A percentile compares a stretch with the other conserved stretches of the same genome.
phyloP scores from a whole-genome alignment of 768 basidiomycete species.

The Pholiota molesta region DNA sequence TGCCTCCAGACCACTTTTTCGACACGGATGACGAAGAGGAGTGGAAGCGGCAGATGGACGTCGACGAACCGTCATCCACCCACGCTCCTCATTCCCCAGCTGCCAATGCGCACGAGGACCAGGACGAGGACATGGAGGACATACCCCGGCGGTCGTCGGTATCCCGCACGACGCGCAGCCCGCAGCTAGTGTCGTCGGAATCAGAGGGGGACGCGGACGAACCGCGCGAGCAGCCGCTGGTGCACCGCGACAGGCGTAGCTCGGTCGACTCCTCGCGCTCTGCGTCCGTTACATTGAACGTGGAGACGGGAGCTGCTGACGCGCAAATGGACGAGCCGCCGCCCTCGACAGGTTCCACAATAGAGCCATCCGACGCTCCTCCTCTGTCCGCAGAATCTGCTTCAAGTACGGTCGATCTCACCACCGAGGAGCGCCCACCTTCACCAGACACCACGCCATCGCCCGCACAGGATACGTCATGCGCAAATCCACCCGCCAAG shows the following conservation, averaged over 20 bases:
- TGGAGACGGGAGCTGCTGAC: background rate
- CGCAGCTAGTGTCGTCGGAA: background rate
- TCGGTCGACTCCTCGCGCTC: background rate
- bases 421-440: background rate
- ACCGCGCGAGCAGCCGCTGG: background rate
- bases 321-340: background rate
- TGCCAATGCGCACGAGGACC: background rate
- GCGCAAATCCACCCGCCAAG: background rate
- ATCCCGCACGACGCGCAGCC: background rate
- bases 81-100: background rate
- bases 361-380: background rate
- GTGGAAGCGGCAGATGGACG: constrained; percentile 9
- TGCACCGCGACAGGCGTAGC: background rate
- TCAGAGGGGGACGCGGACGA: background rate
- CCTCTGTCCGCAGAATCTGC: background rate
- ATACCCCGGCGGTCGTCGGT: background rate
- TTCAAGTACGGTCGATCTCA: background rate
- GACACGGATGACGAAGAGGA: constrained; percentile 9
- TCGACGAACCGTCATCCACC: background rate
- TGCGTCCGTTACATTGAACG: background rate
- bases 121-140: background rate
- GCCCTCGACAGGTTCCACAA: background rate
- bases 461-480: background rate
- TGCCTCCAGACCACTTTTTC: constrained; percentile 3
- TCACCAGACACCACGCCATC: background rate